phyloP scores from a whole-genome alignment of 2,329 filamentous ascomycete genomes.

The Aspergillus candidus region DNA sequence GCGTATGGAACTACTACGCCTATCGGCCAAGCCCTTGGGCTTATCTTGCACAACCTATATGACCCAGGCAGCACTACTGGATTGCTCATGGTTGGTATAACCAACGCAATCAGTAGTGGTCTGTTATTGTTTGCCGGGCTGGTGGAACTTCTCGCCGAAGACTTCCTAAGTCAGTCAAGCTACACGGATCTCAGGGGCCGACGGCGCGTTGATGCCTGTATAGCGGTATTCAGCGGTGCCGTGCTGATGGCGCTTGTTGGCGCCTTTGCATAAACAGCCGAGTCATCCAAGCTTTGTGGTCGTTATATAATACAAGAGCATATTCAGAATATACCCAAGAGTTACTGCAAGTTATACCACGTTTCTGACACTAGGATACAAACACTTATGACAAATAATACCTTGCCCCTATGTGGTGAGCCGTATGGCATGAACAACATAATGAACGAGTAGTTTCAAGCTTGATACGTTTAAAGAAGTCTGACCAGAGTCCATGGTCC shows the following conservation, averaged over 20 bases:
- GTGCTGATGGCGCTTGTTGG: constrained; percentile 62
- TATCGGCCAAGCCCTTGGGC: constrained; percentile 74
- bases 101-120: constrained; percentile 79
- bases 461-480: too few relatives aligned
- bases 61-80: constrained; percentile 71
- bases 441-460: too few relatives aligned
- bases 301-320: constrained; percentile 7
- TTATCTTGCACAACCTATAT: constrained; percentile 71
- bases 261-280: constrained; percentile 52
- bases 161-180: constrained; percentile 65
- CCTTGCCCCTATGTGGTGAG: too few relatives aligned
- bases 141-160: constrained; percentile 78
- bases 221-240: constrained; percentile 55
- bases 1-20: constrained; percentile 68
- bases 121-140: constrained; percentile 75
- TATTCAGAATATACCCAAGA: too few relatives aligned
- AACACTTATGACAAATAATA: too few relatives aligned
- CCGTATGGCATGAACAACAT: too few relatives aligned
- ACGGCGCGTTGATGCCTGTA: constrained; percentile 56
- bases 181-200: constrained; percentile 55
- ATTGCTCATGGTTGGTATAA: constrained; percentile 74
- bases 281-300: constrained; percentile 5
- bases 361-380: too few relatives aligned
- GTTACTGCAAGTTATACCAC: too few relatives aligned
- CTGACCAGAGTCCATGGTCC: too few relatives aligned